Conservation (phyloP, 2,329 filamentous ascomycete species). For the Colletotrichum ledebouriae region DNA sequence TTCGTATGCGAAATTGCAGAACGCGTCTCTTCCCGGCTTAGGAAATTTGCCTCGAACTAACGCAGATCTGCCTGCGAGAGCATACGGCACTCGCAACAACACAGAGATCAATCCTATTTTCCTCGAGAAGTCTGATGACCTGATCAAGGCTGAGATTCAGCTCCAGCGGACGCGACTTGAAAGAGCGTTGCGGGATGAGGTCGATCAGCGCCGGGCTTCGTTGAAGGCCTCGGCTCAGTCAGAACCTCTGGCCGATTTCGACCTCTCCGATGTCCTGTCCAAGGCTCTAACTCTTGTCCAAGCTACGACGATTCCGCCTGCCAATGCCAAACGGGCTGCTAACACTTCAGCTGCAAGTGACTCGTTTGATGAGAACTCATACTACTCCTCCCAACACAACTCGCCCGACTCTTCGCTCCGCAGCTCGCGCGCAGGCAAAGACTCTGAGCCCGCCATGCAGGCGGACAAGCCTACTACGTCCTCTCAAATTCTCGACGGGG, state of each 20-base stretch:
- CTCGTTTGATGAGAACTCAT: constrained; percentile 92
- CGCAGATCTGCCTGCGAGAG: constrained; percentile 54
- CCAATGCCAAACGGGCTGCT: constrained; percentile 65
- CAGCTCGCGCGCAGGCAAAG: constrained; percentile 63
- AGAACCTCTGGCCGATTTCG: constrained; percentile 73
- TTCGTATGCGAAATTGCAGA: constrained; percentile 55
- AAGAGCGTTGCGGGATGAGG: constrained; percentile 79
- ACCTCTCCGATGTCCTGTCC: constrained; percentile 79
- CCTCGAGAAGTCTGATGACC: constrained; percentile 86
- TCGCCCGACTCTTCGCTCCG: constrained; percentile 71
- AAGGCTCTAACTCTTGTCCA: constrained; percentile 80
- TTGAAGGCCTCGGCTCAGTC: constrained; percentile 59
- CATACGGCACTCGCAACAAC: constrained; percentile 63
- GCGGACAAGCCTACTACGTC: constrained; percentile 40
- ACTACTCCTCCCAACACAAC: constrained; percentile 94
- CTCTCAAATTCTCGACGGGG: constrained; percentile 29
- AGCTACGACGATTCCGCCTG: constrained; percentile 71
- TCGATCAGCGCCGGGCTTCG: constrained; percentile 70
- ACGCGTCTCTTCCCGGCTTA: constrained; percentile 48
- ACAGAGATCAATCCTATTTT: constrained; percentile 85
- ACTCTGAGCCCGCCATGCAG: constrained; percentile 53
- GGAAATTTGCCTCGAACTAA: constrained; percentile 45
- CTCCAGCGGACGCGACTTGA: constrained; percentile 87
- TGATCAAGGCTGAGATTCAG: constrained; percentile 85
- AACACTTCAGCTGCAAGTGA: constrained; percentile 77